These are phyloP conservation scores for Lathyrus tuberosus DNA, from an alignment of 306 rosid genomes.

Conservation along the genomic window DNA sequence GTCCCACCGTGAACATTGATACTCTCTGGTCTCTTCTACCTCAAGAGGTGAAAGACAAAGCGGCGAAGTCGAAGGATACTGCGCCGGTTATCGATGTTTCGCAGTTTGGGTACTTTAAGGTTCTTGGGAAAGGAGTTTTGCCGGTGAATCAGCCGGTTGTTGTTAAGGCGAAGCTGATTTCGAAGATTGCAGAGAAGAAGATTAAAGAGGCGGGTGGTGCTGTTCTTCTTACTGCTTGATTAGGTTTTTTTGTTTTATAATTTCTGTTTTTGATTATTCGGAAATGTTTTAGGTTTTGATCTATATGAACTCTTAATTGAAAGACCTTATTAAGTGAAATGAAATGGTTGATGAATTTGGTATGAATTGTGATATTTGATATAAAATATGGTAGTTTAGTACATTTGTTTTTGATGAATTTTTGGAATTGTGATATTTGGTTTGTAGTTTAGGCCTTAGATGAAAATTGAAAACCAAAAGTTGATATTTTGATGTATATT, in stretches of 20 bases:
- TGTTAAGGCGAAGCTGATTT: constrained; percentile 77
- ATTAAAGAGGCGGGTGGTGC: constrained; percentile 87
- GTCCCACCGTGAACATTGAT: constrained; percentile 62
- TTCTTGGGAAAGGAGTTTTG: constrained; percentile 70
- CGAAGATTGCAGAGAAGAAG: constrained; percentile 81
- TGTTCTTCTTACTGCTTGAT: constrained; percentile 51
- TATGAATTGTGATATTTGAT: too few species aligned
- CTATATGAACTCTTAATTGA: neutral
- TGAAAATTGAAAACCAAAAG: too few species aligned
- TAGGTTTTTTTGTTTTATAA: constrained; percentile 36
- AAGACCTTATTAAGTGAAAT: neutral
- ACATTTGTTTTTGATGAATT: too few species aligned
- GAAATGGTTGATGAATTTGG: too few species aligned
- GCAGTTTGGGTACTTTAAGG: constrained; percentile 73
- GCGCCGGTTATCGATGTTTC: constrained; percentile 68
- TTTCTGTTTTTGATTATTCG: neutral
- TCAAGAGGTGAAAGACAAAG: constrained; percentile 64
- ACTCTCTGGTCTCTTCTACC: constrained; percentile 81
- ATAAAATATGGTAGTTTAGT: too few species aligned
- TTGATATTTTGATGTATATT: too few species aligned
- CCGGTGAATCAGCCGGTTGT: constrained; percentile 61
- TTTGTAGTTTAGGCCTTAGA: too few species aligned
- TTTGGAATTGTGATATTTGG: too few species aligned
- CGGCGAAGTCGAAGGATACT: constrained; percentile 56
- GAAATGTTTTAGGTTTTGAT: neutral